Evolutionary conservation across 768 basidiomycete genomes (phyloP).

Genomic region (Pholiota molesta): DNA sequence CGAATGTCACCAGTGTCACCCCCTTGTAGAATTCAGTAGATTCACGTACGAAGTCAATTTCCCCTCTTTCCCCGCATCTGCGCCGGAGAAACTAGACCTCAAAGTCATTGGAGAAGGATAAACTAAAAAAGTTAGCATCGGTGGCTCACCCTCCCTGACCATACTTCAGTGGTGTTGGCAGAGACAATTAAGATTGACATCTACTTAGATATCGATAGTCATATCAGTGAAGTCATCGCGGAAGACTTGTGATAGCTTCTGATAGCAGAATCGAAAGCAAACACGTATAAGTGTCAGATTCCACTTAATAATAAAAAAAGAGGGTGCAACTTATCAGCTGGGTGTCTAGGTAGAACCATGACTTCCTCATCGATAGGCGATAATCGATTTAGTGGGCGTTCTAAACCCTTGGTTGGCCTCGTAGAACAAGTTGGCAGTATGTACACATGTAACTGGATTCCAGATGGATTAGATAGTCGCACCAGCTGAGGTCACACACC

Average conservation of each 20-base stretch:
- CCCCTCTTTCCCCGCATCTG: slow-evolving; percentile 21
- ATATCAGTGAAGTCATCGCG: background rate
- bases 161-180: background rate
- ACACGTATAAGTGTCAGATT: background rate
- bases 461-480: background rate
- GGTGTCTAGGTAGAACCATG: background rate
- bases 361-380: background rate
- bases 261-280: background rate
- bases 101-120: background rate
- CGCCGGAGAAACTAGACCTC: background rate
- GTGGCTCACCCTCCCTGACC: background rate
- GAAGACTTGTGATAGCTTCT: background rate
- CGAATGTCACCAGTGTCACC: background rate
- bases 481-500: background rate
- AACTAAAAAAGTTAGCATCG: background rate
- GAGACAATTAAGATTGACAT: background rate
- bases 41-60: slow-evolving; percentile 4
- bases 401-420: background rate
- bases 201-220: background rate
- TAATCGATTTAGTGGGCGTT: background rate
- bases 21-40: background rate
- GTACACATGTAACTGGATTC: background rate
- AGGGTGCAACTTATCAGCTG: background rate
- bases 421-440: background rate
- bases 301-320: background rate